Conservation (phyloP, 441 rosid genomes). For the Dalechampia spathulata region DNA sequence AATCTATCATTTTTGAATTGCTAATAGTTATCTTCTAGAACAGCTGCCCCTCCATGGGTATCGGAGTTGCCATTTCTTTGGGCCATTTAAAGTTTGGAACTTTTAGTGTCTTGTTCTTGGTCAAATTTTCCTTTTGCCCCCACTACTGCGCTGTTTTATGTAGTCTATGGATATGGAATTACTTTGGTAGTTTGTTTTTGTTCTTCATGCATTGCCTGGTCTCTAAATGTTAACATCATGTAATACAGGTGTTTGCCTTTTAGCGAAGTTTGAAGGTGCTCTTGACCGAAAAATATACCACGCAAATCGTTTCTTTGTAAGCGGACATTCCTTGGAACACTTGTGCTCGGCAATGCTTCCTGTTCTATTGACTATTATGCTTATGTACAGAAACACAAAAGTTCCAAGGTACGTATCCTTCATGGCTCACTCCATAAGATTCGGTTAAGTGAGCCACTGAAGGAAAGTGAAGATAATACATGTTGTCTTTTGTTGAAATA, state of each 20-base stretch:
- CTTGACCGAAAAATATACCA: slow-evolving; percentile 58
- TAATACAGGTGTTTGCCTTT: slow-evolving; percentile 41
- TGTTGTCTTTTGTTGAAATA: neutral
- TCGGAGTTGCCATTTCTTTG: neutral
- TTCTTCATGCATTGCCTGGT: neutral
- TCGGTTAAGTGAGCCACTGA: neutral
- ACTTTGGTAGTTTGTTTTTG: neutral
- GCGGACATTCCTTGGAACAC: slow-evolving; percentile 78
- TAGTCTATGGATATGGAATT: too few species aligned
- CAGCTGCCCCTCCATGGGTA: neutral
- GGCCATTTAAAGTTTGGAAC: neutral
- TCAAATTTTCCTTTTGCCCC: neutral
- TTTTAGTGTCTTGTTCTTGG: neutral
- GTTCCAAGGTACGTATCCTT: slow-evolving; percentile 47
- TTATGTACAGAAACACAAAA: slow-evolving; percentile 46
- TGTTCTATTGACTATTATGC: slow-evolving; percentile 58
- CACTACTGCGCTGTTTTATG: neutral
- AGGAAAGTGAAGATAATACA: neutral
- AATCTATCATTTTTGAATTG: neutral
- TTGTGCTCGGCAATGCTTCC: slow-evolving; percentile 49
- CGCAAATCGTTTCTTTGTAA: slow-evolving; percentile 43
- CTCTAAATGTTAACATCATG: slow-evolving; percentile 4
- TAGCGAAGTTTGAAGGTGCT: slow-evolving; percentile 52
- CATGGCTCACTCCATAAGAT: slow-evolving; percentile 1
- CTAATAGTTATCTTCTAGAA: neutral